These are phyloP conservation scores for Gossypium davidsonii DNA, from an alignment of 441 rosid genomes.

Conservation along the genomic window DNA sequence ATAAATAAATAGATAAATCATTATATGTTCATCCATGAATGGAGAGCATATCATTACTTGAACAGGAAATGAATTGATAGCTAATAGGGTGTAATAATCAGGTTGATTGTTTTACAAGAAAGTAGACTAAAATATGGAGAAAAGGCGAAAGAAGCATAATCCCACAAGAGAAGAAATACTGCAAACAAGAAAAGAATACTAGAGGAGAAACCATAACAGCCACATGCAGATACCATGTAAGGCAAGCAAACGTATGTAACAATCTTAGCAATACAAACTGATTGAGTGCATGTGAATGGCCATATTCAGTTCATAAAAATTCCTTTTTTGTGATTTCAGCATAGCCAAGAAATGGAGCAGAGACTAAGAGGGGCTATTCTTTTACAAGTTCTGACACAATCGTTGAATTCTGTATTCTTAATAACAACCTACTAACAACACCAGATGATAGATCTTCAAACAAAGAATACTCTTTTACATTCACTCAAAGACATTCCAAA, in stretches of 20 bases:
- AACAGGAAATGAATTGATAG: background rate
- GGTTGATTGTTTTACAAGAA: background rate
- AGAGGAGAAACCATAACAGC: background rate
- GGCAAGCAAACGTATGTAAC: background rate
- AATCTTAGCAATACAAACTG: background rate
- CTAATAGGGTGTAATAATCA: background rate
- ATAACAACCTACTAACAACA: background rate
- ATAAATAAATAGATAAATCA: background rate
- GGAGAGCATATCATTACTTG: background rate
- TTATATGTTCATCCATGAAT: constrained; percentile 7
- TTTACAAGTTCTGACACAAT: background rate
- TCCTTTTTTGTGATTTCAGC: background rate
- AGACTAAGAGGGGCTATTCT: background rate
- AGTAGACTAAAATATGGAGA: background rate
- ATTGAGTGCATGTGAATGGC: background rate
- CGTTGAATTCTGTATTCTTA: too few species aligned
- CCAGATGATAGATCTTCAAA: background rate
- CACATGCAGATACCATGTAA: background rate
- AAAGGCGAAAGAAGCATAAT: background rate
- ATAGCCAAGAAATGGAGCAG: background rate
- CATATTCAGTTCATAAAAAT: background rate
- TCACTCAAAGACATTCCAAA: background rate
- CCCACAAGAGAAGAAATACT: background rate
- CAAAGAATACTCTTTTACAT: background rate
- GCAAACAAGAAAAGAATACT: background rate